phyloP scores from a whole-genome alignment of 2,329 filamentous ascomycete genomes.

The Atkinsonella hypoxylon region DNA sequence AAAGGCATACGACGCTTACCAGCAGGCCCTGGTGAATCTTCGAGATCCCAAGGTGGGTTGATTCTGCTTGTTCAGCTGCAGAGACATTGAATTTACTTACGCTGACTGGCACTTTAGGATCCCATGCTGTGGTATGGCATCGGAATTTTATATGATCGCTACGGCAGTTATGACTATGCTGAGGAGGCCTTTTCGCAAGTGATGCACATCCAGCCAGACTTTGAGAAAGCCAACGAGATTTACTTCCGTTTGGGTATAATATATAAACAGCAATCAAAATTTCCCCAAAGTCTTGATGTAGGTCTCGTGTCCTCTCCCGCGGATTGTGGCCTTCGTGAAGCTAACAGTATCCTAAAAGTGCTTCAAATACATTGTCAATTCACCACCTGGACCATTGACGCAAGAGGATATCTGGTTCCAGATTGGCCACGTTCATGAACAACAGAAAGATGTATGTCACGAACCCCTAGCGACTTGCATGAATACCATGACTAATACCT shows the following conservation, averaged over 20 bases:
- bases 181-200: conserved; percentile 98
- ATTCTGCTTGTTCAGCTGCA: neutral
- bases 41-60: conserved; percentile 72
- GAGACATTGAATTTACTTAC: neutral
- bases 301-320: conserved; percentile 13
- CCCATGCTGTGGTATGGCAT: conserved; percentile 99
- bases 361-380: conserved; percentile 94
- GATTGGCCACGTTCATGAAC: conserved; percentile 96
- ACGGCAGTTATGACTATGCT: conserved; percentile 91
- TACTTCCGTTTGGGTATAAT: conserved; percentile 99
- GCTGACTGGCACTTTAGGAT: conserved; percentile 41
- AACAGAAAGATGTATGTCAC: conserved; percentile 85
- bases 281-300: conserved; percentile 82
- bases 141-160: conserved; percentile 91
- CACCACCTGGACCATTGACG: conserved; percentile 81
- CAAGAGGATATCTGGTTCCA: conserved; percentile 99
- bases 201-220: conserved; percentile 95
- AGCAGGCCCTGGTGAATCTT: conserved; percentile 86
- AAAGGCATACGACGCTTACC: conserved; percentile 92
- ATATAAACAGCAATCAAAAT: conserved; percentile 97
- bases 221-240: conserved; percentile 98
- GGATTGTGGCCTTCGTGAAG: neutral
- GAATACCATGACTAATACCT: conserved; percentile 22
- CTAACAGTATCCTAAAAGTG: conserved; percentile 54
- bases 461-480: neutral